Percentiles rank a stretch among this genome's conserved stretches.
phyloP scores from a whole-genome alignment of 495 filamentous ascomycete species.

The Hyaloscypha variabilis region DNA sequence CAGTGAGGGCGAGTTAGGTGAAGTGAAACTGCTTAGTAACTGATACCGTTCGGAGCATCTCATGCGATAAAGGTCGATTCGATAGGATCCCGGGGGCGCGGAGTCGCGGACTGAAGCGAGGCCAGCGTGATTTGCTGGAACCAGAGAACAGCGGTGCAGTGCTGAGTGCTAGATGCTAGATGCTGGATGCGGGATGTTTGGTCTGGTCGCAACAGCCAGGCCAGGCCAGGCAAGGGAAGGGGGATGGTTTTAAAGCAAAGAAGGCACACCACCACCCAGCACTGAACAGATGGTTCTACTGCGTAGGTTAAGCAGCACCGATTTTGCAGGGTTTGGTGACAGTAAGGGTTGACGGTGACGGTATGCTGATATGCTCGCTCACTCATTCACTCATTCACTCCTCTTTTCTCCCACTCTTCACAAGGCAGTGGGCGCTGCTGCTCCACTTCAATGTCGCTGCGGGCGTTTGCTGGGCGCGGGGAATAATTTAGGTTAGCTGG shows the following conservation, averaged over 20 bases:
- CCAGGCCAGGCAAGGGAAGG: not conserved
- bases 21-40: slow-evolving; percentile 3
- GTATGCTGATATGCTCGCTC: no score
- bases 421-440: not conserved
- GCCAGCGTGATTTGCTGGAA: not conserved
- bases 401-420: not conserved
- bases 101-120: not conserved
- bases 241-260: not conserved
- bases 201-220: no score
- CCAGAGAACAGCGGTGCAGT: not conserved
- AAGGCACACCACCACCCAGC: no score
- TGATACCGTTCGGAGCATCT: not conserved
- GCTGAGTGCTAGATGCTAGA: not conserved
- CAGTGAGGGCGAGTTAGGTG: not conserved
- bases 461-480: not conserved
- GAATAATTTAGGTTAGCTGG: no score
- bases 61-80: slow-evolving; percentile 4
- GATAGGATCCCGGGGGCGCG: not conserved
- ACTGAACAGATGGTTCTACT: no score
- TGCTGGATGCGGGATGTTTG: no score
- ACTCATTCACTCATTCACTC: no score
- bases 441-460: not conserved
- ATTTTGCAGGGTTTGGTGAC: no score
- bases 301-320: no score
- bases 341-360: no score